These are phyloP conservation scores for Hortiboletus rubellus DNA, from an alignment of 1,284 basidiomycete species.

Conservation along the genomic window DNA sequence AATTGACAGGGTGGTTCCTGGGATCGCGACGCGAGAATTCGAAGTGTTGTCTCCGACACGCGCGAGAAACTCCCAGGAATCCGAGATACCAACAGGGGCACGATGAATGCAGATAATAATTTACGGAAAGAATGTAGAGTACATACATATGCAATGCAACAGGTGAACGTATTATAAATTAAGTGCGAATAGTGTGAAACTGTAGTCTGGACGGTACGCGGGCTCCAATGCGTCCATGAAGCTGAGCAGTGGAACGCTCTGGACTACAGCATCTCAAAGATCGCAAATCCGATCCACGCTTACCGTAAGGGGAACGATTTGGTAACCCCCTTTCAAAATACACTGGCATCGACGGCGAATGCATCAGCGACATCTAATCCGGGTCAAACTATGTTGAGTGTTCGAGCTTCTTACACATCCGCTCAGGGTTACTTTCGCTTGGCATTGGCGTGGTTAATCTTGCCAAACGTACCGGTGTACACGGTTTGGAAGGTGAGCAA, in stretches of 20 bases:
- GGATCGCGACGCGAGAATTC: too few species aligned
- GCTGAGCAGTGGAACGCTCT: neutral
- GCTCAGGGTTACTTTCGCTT: slow-evolving; percentile 2
- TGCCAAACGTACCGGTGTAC: slow-evolving; percentile 16
- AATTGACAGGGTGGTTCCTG: too few species aligned
- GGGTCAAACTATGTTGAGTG: neutral
- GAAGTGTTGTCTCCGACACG: too few species aligned
- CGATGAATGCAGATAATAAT: neutral
- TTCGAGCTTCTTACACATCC: neutral
- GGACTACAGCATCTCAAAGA: neutral
- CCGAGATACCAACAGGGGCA: neutral
- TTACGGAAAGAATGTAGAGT: neutral
- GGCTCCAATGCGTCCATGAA: neutral
- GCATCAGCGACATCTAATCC: neutral
- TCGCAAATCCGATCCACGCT: neutral
- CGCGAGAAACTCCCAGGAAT: neutral
- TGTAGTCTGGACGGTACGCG: too few species aligned
- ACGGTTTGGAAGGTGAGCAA: slow-evolving; percentile 24
- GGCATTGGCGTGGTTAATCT: slow-evolving; percentile 1
- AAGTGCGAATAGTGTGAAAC: neutral
- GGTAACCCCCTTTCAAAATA: neutral
- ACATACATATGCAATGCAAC: neutral
- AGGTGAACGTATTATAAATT: neutral
- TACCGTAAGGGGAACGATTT: neutral
- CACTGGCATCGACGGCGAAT: neutral